These are phyloP conservation scores for Phytophthora crassamura DNA, from an alignment of 352 stramenopile species.

Conservation along the genomic window DNA sequence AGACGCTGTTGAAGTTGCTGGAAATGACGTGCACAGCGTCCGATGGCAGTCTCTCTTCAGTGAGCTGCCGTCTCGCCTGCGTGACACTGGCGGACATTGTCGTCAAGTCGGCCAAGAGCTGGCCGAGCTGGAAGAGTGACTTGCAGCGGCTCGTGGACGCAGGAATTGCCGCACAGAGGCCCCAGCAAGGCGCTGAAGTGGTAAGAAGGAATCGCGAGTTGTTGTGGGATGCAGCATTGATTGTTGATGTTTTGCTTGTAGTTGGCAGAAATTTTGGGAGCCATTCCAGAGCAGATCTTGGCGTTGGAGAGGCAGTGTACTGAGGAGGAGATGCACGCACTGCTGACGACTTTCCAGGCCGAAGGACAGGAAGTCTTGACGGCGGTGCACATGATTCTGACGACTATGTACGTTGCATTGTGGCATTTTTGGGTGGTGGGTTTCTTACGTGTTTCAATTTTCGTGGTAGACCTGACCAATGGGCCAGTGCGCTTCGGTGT, in stretches of 20 bases:
- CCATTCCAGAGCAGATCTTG: conserved; percentile 59
- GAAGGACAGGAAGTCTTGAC: conserved; percentile 52
- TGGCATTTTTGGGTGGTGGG: not conserved
- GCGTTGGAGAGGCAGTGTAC: conserved; percentile 32
- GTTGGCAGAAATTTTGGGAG: conserved; percentile 55
- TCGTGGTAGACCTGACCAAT: conserved; percentile 41
- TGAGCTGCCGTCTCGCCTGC: conserved; percentile 59
- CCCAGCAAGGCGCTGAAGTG: conserved; percentile 39
- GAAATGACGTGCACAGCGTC: conserved; percentile 34
- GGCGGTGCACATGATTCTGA: conserved; percentile 47
- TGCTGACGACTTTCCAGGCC: conserved; percentile 44
- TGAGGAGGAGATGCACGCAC: conserved; percentile 30
- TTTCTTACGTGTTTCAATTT: not conserved
- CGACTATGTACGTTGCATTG: conserved; percentile 45
- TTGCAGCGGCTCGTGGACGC: conserved; percentile 57
- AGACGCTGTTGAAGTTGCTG: conserved; percentile 61
- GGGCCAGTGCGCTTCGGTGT: conserved; percentile 56
- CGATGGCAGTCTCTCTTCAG: conserved; percentile 20
- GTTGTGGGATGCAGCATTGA: not conserved
- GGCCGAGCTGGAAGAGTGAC: conserved; percentile 55
- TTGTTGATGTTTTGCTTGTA: conserved; percentile 15
- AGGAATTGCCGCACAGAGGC: conserved; percentile 37
- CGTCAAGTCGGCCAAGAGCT: conserved; percentile 51
- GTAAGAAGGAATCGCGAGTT: conserved; percentile 19
- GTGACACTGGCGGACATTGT: conserved; percentile 55